A percentile compares a stretch with the other conserved stretches of the same genome.
Evolutionary conservation across 176 grass and related monocot genomes (phyloP).

Genomic region (Musa itinerans): DNA sequence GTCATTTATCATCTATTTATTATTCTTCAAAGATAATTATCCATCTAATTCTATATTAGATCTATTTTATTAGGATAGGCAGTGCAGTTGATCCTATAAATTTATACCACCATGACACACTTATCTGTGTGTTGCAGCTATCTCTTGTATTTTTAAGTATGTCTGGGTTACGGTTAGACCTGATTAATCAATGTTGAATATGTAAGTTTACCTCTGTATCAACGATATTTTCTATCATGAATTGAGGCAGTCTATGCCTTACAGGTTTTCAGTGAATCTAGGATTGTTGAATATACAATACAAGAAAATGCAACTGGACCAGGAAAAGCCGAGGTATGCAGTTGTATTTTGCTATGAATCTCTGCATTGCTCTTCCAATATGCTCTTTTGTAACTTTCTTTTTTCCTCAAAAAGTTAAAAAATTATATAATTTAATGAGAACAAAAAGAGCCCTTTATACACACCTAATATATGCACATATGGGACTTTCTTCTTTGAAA

Average conservation of each 20-base stretch:
- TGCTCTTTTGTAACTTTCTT: neutral
- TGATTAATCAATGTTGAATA: neutral
- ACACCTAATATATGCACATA: neutral
- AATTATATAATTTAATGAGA: neutral
- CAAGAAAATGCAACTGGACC: slow-evolving; percentile 35
- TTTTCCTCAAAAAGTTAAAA: neutral
- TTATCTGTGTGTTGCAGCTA: neutral
- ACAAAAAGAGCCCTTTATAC: neutral
- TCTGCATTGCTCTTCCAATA: neutral
- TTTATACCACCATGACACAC: too few relatives aligned
- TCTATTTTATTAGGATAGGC: neutral
- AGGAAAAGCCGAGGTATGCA: slow-evolving; percentile 35
- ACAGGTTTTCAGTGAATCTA: slow-evolving; percentile 46
- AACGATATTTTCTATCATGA: neutral
- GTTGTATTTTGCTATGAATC: neutral
- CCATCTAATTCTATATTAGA: neutral
- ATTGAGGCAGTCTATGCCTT: neutral
- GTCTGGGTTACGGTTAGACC: neutral
- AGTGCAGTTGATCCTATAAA: neutral
- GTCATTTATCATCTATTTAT: too few relatives aligned
- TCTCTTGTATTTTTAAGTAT: neutral
- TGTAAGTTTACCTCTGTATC: neutral
- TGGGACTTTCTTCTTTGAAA: too few relatives aligned
- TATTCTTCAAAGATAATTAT: too few relatives aligned
- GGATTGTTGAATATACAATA: slow-evolving; percentile 47